These are phyloP conservation scores for Volvariella volvacea DNA, from an alignment of 1,284 basidiomycete genomes.

Conservation along the genomic window DNA sequence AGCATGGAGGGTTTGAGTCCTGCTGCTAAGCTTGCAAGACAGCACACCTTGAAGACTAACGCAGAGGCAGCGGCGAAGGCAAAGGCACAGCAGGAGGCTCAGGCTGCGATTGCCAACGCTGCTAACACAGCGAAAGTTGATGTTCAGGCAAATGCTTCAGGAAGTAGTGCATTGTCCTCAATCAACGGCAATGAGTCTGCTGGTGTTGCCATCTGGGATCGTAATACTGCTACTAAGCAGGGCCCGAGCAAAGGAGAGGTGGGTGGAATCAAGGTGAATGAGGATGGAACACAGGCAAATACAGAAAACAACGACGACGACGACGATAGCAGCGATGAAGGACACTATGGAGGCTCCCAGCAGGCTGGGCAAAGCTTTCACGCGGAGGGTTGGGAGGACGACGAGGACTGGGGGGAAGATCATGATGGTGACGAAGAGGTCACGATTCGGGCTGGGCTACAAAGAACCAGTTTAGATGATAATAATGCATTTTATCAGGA, in stretches of 20 bases:
- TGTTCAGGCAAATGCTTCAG: conserved; percentile 10
- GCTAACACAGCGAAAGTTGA: conserved; percentile 20
- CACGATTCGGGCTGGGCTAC: conserved; percentile 57
- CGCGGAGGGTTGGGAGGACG: conserved; percentile 64
- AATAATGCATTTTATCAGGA: conserved; percentile 47
- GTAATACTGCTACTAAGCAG: conserved; percentile 61
- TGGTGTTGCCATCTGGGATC: conserved; percentile 72
- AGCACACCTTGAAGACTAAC: conserved; percentile 82
- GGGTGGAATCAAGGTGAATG: conserved; percentile 41
- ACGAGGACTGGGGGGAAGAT: conserved; percentile 53
- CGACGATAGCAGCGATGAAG: conserved; percentile 55
- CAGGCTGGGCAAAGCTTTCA: conserved; percentile 29
- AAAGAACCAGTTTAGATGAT: conserved; percentile 35
- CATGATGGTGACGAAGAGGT: conserved; percentile 69
- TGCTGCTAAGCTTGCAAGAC: conserved; percentile 85
- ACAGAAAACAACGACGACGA: conserved; percentile 51
- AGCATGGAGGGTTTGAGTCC: conserved; percentile 79
- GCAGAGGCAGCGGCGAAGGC: conserved; percentile 76
- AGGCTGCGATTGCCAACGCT: conserved; percentile 25
- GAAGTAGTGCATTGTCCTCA: neutral
- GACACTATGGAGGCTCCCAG: conserved; percentile 28
- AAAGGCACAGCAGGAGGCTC: conserved; percentile 47
- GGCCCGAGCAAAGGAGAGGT: conserved; percentile 37
- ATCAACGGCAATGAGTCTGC: conserved; percentile 18
- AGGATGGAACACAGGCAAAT: conserved; percentile 62